phyloP scores from a whole-genome alignment of 139 green algal species.

The Zygnema circumcarinatum region DNA sequence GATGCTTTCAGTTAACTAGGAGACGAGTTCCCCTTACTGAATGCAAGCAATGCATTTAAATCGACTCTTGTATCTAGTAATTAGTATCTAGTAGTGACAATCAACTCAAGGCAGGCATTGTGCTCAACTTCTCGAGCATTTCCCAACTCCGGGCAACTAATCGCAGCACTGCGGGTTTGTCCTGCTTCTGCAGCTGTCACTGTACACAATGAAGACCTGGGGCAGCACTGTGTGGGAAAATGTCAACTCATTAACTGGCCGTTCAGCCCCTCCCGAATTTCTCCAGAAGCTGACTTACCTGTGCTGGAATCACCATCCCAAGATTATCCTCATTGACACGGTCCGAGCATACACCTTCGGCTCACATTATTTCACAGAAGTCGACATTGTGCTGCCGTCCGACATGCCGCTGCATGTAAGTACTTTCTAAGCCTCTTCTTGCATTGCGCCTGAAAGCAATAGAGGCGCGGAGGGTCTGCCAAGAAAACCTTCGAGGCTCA shows the following conservation, averaged over 20 bases:
- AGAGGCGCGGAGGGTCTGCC: too few species aligned
- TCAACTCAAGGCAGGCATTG: too few species aligned
- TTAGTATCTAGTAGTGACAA: too few species aligned
- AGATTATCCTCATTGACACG: slow-evolving; percentile 69
- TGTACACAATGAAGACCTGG: slow-evolving; percentile 69
- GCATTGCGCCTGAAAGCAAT: too few species aligned
- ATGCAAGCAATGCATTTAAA: too few species aligned
- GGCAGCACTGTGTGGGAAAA: slow-evolving; percentile 64
- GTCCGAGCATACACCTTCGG: slow-evolving; percentile 72
- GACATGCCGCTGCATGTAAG: slow-evolving; percentile 62
- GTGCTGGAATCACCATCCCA: slow-evolving; percentile 66
- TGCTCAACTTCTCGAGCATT: too few species aligned
- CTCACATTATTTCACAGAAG: slow-evolving; percentile 66
- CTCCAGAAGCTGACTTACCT: slow-evolving; percentile 68
- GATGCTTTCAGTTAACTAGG: too few species aligned
- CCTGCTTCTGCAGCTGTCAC: slow-evolving; percentile 43
- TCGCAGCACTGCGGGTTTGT: too few species aligned
- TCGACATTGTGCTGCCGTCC: slow-evolving; percentile 69
- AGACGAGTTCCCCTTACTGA: too few species aligned
- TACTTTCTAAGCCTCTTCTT: slow-evolving; percentile 2
- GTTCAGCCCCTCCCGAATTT: slow-evolving; percentile 58
- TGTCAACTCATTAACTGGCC: slow-evolving; percentile 65
- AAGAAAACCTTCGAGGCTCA: too few species aligned
- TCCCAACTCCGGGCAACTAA: too few species aligned
- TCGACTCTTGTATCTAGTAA: too few species aligned